Evolutionary conservation across 306 rosid genomes (phyloP).

Genomic region (Acacia acuminata): DNA sequence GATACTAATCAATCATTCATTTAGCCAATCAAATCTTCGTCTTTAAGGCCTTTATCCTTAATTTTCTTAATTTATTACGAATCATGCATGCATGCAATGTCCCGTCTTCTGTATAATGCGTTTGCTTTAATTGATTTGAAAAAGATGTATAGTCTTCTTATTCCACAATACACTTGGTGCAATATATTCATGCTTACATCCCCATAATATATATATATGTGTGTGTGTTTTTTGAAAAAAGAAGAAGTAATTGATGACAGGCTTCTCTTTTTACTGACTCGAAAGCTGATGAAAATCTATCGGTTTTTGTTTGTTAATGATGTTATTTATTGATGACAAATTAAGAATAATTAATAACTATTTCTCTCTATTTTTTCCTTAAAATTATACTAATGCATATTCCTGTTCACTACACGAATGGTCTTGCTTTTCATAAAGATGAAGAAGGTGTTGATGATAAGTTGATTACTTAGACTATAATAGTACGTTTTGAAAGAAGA

Average conservation of each 20-base stretch:
- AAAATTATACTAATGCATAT: neutral
- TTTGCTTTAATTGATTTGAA: constrained; percentile 2
- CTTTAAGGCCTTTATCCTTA: constrained; percentile 2
- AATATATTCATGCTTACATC: constrained; percentile 24
- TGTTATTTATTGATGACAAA: neutral
- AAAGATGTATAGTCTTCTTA: neutral
- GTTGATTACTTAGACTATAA: neutral
- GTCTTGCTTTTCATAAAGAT: neutral
- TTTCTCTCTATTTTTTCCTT: neutral
- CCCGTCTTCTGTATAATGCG: neutral
- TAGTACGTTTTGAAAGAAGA: neutral
- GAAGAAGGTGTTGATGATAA: neutral
- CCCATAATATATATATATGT: neutral
- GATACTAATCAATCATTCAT: neutral
- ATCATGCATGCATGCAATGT: neutral
- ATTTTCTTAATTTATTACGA: neutral
- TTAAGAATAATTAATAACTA: neutral
- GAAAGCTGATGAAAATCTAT: neutral
- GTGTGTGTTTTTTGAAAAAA: too few species aligned
- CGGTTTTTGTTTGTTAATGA: neutral
- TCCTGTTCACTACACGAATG: neutral
- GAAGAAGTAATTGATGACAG: neutral
- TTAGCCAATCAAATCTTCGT: neutral
- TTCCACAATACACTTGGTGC: neutral
- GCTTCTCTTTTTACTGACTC: neutral